Conservation (phyloP, 345 rosid genomes). For the Salix exigua region DNA sequence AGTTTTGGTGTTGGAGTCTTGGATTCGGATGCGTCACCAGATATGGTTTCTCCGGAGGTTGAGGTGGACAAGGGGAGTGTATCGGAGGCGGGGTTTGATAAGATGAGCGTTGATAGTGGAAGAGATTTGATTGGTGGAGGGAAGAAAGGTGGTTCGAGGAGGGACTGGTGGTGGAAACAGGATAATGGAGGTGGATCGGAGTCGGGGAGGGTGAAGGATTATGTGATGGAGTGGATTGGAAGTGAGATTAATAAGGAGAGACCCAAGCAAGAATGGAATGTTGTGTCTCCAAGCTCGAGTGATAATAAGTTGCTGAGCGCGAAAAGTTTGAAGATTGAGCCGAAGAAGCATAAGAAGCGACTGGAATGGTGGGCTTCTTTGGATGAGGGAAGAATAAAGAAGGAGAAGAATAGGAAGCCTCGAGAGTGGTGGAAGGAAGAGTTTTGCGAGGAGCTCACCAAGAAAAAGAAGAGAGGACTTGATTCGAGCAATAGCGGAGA, state of each 20-base stretch:
- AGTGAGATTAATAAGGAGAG: conserved; percentile 68
- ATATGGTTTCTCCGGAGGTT: conserved; percentile 38
- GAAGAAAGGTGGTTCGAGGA: conserved; percentile 15
- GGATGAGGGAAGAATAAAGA: conserved; percentile 26
- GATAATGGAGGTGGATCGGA: conserved; percentile 53
- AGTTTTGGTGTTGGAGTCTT: conserved; percentile 39
- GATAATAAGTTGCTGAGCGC: conserved; percentile 28
- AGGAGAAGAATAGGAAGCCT: conserved; percentile 57
- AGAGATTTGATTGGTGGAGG: conserved; percentile 8
- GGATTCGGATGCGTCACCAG: conserved; percentile 43
- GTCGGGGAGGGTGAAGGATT: conserved; percentile 71
- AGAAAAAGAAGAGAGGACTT: conserved; percentile 47
- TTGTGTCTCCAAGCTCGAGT: conserved; percentile 29
- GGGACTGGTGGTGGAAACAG: conserved; percentile 30
- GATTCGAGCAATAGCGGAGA: conserved; percentile 44
- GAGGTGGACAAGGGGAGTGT: conserved; percentile 44
- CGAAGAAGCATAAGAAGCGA: conserved; percentile 28
- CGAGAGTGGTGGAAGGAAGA: conserved; percentile 91
- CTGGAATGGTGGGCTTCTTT: conserved; percentile 33
- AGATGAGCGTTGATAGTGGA: conserved; percentile 13
- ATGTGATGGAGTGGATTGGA: conserved; percentile 82
- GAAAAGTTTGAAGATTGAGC: conserved; percentile 24
- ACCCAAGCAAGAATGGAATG: conserved; percentile 43
- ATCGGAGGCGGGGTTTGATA: conserved; percentile 37
- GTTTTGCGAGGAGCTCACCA: conserved; percentile 67